Percentiles rank a stretch among this genome's conserved stretches.
These are phyloP conservation scores for Candida mattraensis DNA, from an alignment of 805 yeast genomes.

Conservation along the genomic window DNA sequence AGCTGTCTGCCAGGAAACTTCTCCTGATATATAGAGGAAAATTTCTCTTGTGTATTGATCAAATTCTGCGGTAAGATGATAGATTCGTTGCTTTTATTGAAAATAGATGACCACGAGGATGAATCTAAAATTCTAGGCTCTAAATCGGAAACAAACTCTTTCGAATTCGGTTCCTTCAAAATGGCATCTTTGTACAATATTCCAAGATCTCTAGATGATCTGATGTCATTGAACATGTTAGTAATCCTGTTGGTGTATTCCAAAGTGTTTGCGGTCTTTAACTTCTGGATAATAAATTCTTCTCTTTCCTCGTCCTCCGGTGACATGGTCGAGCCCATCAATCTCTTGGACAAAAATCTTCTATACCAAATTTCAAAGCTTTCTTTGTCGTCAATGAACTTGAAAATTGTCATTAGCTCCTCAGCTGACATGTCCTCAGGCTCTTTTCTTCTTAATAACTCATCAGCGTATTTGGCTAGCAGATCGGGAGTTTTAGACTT, in stretches of 20 bases:
- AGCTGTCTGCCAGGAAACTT: conserved; percentile 86
- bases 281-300: conserved; percentile 76
- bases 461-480: conserved; percentile 86
- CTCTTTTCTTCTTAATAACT: conserved; percentile 71
- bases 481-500: conserved; percentile 87
- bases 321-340: conserved; percentile 71
- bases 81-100: conserved; percentile 36
- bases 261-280: conserved; percentile 85
- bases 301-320: conserved; percentile 85
- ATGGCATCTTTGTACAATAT: conserved; percentile 30
- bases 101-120: conserved; percentile 33
- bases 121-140: conserved; percentile 36
- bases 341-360: conserved; percentile 81
- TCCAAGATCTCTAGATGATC: conserved; percentile 76
- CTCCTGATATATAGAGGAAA: conserved; percentile 65
- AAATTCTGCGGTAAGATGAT: conserved; percentile 71
- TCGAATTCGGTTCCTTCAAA: conserved; percentile 15
- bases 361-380: conserved; percentile 93
- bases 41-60: conserved; percentile 59
- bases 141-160: conserved; percentile 27
- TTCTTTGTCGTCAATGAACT: conserved; percentile 89
- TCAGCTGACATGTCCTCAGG: conserved; percentile 74
- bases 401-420: conserved; percentile 83
- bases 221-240: conserved; percentile 94
- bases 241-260: conserved; percentile 94